Conservation (phyloP, 305 asterid genomes). For the Solanum hybrid region DNA sequence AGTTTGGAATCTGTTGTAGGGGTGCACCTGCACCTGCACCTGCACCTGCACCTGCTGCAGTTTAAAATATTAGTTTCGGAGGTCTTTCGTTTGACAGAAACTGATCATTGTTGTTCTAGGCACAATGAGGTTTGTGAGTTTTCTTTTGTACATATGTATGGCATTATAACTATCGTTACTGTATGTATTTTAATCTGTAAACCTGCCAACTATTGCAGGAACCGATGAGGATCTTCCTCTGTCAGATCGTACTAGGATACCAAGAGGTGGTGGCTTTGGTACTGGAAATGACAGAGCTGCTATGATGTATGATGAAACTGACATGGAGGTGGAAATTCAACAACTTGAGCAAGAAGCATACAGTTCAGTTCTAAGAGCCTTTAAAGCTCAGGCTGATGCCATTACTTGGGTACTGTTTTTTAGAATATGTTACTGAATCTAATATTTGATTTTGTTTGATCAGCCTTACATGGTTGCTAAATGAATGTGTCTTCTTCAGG, state of each 20-base stretch:
- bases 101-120: neutral
- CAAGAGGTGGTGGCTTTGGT: neutral
- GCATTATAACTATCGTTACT: neutral
- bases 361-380: constrained; percentile 69
- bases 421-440: constrained; percentile 3
- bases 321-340: constrained; percentile 77
- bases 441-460: constrained; percentile 18
- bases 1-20: too few relatives aligned
- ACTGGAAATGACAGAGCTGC: neutral
- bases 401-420: constrained; percentile 69
- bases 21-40: too few relatives aligned
- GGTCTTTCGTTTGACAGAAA: neutral
- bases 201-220: neutral
- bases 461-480: constrained; percentile 25
- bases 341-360: constrained; percentile 94
- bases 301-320: constrained; percentile 44
- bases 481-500: constrained; percentile 46
- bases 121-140: neutral
- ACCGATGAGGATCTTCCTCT: neutral
- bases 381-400: constrained; percentile 86
- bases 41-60: neutral
- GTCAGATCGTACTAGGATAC: neutral
- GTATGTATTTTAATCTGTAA: neutral
- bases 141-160: neutral
- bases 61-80: neutral